Evolutionary conservation across 2,329 filamentous ascomycete species (phyloP), one percentile per base, ranked within the genome.

Genomic region (Colletotrichum endophyticum): DNA sequence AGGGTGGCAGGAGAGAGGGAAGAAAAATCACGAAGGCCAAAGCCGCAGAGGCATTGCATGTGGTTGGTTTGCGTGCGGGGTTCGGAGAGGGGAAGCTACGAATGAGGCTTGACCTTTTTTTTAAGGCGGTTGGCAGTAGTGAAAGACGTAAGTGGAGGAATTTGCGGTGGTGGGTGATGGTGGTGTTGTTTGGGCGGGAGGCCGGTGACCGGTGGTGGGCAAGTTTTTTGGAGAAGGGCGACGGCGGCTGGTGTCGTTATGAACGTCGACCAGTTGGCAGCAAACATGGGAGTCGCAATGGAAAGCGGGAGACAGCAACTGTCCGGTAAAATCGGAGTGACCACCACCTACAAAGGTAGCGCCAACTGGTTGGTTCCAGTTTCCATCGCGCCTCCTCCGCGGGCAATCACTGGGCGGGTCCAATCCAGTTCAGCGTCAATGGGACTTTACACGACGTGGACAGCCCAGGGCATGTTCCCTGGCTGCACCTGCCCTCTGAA

Each of bases 41-140:
- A 44, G 34, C 59, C 59, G 34, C 70, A 73, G 49, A 76, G 74
- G 70, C 70, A 69, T 73, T 53, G 70, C 70, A 76, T 73, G 59
- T 73, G 74, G 74, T 49, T 76, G 64, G 44, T 61, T 73, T 67
- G 66, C 34, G 74, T 74, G 74, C 70, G 74, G 74, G 64, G 74
- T 76, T 73, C 53, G 30, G 66, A 57, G 59, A 64, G 74, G 74
- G 74, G 59, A 64, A 76, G 70, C 74, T 76, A n/a, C 71, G 28
- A 64, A 22, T 62, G 70, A 73, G 71, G 64, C 66, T 76, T 73
- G 66, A 49, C 64, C 63, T 66, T 64, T 59, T 30, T 72, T 62
- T 39, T 36, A 22, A 53, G 44, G 44, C 44, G 44, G 44, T 22
- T 53, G 44, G 44, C 44, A 13, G 44, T 53, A 13, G 44, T 53